phyloP scores from a whole-genome alignment of 805 yeast genomes.

The Candida cerambycidarum region DNA sequence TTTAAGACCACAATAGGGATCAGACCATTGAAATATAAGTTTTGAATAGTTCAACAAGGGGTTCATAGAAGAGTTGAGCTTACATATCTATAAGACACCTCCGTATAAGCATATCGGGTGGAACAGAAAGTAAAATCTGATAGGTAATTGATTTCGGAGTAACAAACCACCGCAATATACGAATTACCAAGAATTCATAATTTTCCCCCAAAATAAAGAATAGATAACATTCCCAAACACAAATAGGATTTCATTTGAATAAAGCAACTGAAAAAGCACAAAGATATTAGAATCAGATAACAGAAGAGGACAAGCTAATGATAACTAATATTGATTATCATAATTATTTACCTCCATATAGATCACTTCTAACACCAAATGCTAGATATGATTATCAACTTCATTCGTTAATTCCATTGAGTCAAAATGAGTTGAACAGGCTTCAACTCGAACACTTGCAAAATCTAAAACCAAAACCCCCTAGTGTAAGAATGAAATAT shows the following conservation, averaged over 20 bases:
- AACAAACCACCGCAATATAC: no score
- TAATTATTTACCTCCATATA: constrained; percentile 49
- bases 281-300: neutral
- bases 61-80: no score
- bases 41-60: no score
- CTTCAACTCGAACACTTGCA: constrained; percentile 2
- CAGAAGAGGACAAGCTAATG: neutral
- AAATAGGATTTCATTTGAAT: neutral
- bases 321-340: constrained; percentile 20
- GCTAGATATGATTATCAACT: constrained; percentile 51
- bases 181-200: no score
- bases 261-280: no score
- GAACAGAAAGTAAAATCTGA: no score
- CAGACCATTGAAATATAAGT: no score
- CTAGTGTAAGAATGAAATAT: constrained; percentile 45
- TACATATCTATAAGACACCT: no score
- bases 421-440: constrained; percentile 32
- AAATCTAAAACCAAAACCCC: constrained; percentile 1
- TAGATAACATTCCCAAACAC: neutral
- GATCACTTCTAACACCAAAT: constrained; percentile 50
- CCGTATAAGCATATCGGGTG: no score
- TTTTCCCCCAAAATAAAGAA: no score
- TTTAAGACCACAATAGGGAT: no score
- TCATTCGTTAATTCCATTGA: constrained; percentile 41
- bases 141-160: no score